Conservation (phyloP, 192 early-diverging fungal species). For the Backusella westeae region DNA sequence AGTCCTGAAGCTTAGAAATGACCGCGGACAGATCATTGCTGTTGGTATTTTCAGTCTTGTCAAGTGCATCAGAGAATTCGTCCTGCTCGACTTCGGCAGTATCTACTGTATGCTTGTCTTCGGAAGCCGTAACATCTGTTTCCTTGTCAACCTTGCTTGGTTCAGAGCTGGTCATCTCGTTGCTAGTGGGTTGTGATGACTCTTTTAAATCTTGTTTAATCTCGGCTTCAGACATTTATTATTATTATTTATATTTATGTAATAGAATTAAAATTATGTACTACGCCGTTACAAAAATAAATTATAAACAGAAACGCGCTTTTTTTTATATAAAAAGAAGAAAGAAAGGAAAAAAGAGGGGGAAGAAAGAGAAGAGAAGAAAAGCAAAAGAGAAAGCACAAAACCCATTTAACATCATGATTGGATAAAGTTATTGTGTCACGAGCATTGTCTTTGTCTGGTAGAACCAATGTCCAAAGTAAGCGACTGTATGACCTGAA, state of each 20-base stretch:
- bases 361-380: background rate
- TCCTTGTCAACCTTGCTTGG: background rate
- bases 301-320: background rate
- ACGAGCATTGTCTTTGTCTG: slow-evolving; percentile 10
- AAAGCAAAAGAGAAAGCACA: background rate
- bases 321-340: no score
- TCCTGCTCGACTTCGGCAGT: background rate
- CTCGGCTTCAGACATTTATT: background rate
- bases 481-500: background rate
- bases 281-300: background rate
- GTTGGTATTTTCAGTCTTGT: background rate
- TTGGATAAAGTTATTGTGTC: slow-evolving; percentile 3
- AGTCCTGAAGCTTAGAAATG: background rate
- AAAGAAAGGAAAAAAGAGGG: background rate
- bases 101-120: background rate
- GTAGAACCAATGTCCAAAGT: background rate
- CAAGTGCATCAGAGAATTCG: slow-evolving; percentile 12
- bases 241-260: background rate
- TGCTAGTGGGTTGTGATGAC: background rate
- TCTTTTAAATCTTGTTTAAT: slow-evolving; percentile 6
- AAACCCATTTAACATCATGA: background rate
- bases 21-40: background rate
- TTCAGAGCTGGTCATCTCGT: slow-evolving; percentile 3
- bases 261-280: background rate
- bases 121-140: background rate